phyloP scores from a whole-genome alignment of 2,329 filamentous ascomycete genomes.

The Monosporascus ibericus region DNA sequence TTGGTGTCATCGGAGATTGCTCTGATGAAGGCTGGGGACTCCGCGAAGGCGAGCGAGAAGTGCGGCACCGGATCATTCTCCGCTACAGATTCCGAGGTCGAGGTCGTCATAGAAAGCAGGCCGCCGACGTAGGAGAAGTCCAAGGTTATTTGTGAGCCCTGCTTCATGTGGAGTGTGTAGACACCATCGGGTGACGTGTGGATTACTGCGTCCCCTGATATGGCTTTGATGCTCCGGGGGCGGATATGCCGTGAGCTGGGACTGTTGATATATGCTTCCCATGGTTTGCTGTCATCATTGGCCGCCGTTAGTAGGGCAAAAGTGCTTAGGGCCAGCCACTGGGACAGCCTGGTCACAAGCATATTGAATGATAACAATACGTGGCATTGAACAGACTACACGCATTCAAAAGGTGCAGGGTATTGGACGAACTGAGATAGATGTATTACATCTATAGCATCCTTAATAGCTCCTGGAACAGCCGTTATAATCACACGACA shows the following conservation, averaged over 20 bases:
- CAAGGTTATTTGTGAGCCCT: neutral
- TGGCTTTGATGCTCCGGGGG: neutral
- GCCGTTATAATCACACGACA: too few species aligned
- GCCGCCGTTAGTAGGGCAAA: neutral
- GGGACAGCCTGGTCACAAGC: neutral
- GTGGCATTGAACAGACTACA: too few species aligned
- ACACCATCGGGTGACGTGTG: neutral
- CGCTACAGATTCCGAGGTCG: neutral
- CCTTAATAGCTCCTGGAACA: too few species aligned
- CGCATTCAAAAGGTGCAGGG: too few species aligned
- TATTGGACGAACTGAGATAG: too few species aligned
- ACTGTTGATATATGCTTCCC: neutral
- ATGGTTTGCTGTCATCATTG: neutral
- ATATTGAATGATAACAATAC: neutral
- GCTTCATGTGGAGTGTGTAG: neutral
- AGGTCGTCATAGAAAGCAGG: neutral
- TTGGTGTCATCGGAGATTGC: slow-evolving; percentile 19
- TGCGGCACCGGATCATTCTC: neutral
- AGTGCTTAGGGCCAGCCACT: neutral
- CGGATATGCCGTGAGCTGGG: neutral
- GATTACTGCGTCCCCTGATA: neutral
- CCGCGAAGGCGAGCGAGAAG: slow-evolving; percentile 17
- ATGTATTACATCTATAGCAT: too few species aligned
- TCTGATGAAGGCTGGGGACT: slow-evolving; percentile 15
- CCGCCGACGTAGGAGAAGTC: neutral